Evolutionary conservation across 1,139 yeast species (phyloP), one percentile per base, ranked within the genome.

Genomic region (Hemisphaericaspora xylanilytica): DNA sequence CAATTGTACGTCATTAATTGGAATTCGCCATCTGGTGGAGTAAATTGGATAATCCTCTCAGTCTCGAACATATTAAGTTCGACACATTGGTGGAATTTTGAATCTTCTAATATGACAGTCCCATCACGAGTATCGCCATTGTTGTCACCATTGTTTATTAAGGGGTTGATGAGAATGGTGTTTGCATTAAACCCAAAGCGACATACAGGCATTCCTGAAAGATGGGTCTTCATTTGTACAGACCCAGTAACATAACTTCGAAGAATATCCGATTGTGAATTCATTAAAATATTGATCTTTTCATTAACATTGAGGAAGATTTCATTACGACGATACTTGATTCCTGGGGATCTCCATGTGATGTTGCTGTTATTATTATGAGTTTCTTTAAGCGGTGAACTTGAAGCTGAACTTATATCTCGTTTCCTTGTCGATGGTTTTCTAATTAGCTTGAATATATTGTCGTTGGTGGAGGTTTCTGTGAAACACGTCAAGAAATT

Each of bases 1-100:
- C 71, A 39, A 75, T 75, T 70, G 44, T 90, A 90, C 33, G 80
- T 69, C 94, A 92, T 84, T 42, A 92, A 73, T 57, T 89, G 95
- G 58, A 88, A 88, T 41, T 81, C 84, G 0, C 97, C 97, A 63
- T 90, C 97, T 1, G 97, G 96, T 8, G 96, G 96, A 25, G 85
- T 81, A 56, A 87, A 87, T 16, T 92, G 82, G 49, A 88, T 86
- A 24, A 85, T 80, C 41, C 89, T 73, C 52, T 85, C 90, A 46
- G 77, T 78, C 53, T 87, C 95, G 59, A 86, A 88, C 50, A 85
- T 80, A 51, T 85, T 80, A 43, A 88, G 68, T 45, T 94, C 77
- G 17, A 87, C 96, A 63, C 96, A 87, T 55, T 87, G 95, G 60
- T 92, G 97, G 61, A 90, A 86, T 49, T 85, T 88, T 51, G 88